phyloP scores from a whole-genome alignment of 805 yeast species.

The Vanderwaltozyma verrucispora region DNA sequence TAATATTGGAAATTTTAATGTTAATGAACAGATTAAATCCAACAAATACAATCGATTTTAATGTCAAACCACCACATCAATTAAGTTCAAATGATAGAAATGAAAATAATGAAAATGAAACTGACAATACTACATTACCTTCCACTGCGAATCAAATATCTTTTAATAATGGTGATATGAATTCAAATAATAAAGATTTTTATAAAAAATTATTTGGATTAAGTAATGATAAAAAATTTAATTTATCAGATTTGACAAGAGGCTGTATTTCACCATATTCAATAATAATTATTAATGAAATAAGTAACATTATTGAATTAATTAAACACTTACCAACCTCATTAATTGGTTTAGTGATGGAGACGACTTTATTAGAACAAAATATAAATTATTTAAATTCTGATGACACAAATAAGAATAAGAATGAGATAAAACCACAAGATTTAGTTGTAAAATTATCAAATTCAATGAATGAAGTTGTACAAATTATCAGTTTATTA shows the following conservation, averaged over 20 bases:
- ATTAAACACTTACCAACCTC: constrained; percentile 24
- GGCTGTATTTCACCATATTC: constrained; percentile 26
- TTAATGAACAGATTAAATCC: constrained; percentile 21
- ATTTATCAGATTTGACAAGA: constrained; percentile 7
- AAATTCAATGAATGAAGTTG: constrained; percentile 25
- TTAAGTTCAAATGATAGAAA: not conserved
- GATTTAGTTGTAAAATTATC: constrained; percentile 23
- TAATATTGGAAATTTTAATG: constrained; percentile 17
- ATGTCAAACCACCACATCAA: constrained; percentile 9
- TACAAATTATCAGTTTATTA: constrained; percentile 24
- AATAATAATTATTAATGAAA: constrained; percentile 19
- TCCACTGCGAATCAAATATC: too few species aligned
- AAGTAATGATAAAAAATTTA: constrained; percentile 6
- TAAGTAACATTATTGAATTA: constrained; percentile 20
- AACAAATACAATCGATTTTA: constrained; percentile 23
- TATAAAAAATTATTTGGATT: constrained; percentile 24
- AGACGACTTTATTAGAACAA: constrained; percentile 8
- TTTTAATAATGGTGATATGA: not conserved
- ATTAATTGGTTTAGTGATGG: constrained; percentile 22
- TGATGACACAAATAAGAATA: too few species aligned
- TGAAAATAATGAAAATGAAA: not conserved
- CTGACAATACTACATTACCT: too few species aligned
- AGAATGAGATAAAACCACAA: constrained; percentile 11
- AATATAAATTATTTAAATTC: too few species aligned
- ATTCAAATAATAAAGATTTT: constrained; percentile 4